Conservation (phyloP, 371 early-diverging fungal genomes). For the Mortierella sp. region DNA sequence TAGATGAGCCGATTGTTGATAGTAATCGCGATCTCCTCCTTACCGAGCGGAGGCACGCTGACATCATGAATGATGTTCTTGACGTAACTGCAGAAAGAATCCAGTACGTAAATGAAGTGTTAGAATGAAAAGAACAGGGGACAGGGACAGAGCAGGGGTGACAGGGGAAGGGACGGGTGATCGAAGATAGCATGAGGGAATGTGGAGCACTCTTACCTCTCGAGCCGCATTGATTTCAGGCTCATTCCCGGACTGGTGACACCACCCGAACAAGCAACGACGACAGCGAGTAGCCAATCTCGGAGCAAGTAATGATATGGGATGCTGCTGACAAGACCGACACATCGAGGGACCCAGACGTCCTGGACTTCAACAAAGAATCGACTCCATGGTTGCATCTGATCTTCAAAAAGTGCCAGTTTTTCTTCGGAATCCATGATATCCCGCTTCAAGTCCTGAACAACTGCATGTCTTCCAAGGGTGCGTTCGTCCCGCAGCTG, state of each 20-base stretch:
- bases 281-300: slow-evolving; percentile 80
- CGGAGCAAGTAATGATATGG: slow-evolving; percentile 80
- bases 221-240: slow-evolving; percentile 56
- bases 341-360: slow-evolving; percentile 76
- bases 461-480: slow-evolving; percentile 21
- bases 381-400: slow-evolving; percentile 72
- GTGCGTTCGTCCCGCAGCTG: slow-evolving; percentile 13
- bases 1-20: slow-evolving; percentile 73
- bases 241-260: slow-evolving; percentile 58
- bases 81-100: slow-evolving; percentile 55
- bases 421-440: slow-evolving; percentile 74
- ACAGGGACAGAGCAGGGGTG: background rate
- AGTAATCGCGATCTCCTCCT: slow-evolving; percentile 76
- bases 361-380: slow-evolving; percentile 66
- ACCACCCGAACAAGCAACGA: slow-evolving; percentile 70
- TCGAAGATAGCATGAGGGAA: too few relatives aligned
- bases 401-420: slow-evolving; percentile 68
- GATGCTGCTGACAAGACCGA: slow-evolving; percentile 78
- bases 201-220: slow-evolving; percentile 54
- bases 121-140: background rate
- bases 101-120: background rate
- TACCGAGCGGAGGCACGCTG: slow-evolving; percentile 84
- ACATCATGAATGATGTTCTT: slow-evolving; percentile 80
- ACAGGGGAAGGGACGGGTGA: too few relatives aligned
- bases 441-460: slow-evolving; percentile 26